phyloP scores from a whole-genome alignment of 129 eudicot genomes.

The Lactuca saligna region DNA sequence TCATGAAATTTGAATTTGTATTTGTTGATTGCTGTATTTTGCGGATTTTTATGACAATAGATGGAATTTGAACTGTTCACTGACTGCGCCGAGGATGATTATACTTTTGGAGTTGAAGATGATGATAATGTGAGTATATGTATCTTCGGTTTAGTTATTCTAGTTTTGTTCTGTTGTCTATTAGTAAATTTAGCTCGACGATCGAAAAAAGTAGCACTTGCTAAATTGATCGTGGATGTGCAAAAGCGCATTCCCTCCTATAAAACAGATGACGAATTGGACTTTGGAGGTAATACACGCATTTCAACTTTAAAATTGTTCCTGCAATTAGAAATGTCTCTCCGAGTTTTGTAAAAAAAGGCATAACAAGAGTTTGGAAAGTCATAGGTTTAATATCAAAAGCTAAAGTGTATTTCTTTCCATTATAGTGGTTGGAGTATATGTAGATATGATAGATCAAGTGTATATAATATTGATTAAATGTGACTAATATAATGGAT shows the following conservation, averaged over 20 bases:
- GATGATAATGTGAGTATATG: slow-evolving; percentile 37
- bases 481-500: neutral
- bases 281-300: neutral
- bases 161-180: neutral
- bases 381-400: neutral
- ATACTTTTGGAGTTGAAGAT: slow-evolving; percentile 46
- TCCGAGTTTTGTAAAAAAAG: neutral
- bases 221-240: slow-evolving; percentile 8
- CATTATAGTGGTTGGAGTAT: neutral
- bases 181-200: slow-evolving; percentile 5
- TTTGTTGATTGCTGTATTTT: slow-evolving; percentile 11
- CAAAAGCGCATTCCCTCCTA: neutral
- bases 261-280: slow-evolving; percentile 1
- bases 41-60: slow-evolving; percentile 28
- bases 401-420: no score
- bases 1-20: slow-evolving; percentile 6
- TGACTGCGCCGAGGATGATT: slow-evolving; percentile 51
- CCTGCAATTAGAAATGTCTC: neutral
- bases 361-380: slow-evolving; percentile 4
- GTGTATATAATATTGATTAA: neutral
- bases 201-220: neutral
- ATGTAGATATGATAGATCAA: slow-evolving; percentile 14
- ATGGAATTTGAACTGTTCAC: slow-evolving; percentile 68
- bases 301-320: slow-evolving; percentile 4
- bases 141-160: slow-evolving; percentile 1